phyloP scores from a whole-genome alignment of 805 yeast species.

The Metschnikowia colocasiae region DNA sequence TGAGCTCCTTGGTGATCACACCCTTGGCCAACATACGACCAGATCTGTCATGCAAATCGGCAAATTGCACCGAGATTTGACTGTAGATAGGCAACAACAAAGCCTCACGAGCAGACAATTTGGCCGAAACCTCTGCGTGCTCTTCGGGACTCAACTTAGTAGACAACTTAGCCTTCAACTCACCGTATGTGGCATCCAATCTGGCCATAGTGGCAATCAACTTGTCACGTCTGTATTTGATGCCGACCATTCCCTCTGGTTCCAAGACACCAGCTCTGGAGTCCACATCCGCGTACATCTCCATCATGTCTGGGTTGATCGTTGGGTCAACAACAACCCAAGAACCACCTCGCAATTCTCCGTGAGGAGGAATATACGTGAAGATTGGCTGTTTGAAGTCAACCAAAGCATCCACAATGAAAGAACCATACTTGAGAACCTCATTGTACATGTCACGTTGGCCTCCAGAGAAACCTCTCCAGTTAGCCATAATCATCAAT shows the following conservation, averaged over 20 bases:
- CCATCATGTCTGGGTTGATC: slow-evolving; percentile 96
- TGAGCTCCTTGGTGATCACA: slow-evolving; percentile 76
- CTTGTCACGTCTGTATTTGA: slow-evolving; percentile 93
- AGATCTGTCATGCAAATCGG: slow-evolving; percentile 95
- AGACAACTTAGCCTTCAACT: slow-evolving; percentile 58
- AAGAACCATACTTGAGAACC: slow-evolving; percentile 94
- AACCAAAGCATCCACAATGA: slow-evolving; percentile 93
- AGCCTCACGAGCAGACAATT: slow-evolving; percentile 76
- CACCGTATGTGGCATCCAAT: slow-evolving; percentile 72
- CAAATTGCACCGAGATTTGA: slow-evolving; percentile 92
- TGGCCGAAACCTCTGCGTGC: slow-evolving; percentile 57
- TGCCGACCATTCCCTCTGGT: slow-evolving; percentile 99
- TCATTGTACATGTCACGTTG: slow-evolving; percentile 99
- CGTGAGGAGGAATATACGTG: slow-evolving; percentile 96
- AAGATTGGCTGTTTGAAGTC: slow-evolving; percentile 95
- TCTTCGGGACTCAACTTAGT: slow-evolving; percentile 57
- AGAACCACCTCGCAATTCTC: slow-evolving; percentile 99
- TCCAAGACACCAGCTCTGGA: slow-evolving; percentile 97
- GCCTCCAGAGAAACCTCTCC: slow-evolving; percentile 99
- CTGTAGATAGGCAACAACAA: slow-evolving; percentile 80
- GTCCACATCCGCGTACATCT: slow-evolving; percentile 96
- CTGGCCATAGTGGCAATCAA: slow-evolving; percentile 87
- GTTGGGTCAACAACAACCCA: slow-evolving; percentile 99
- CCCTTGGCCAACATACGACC: slow-evolving; percentile 98
- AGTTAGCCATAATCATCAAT: slow-evolving; percentile 94